Base-by-base conservation (phyloP, 352 stramenopile species). In the Globisporangium iwayamae region DNA sequence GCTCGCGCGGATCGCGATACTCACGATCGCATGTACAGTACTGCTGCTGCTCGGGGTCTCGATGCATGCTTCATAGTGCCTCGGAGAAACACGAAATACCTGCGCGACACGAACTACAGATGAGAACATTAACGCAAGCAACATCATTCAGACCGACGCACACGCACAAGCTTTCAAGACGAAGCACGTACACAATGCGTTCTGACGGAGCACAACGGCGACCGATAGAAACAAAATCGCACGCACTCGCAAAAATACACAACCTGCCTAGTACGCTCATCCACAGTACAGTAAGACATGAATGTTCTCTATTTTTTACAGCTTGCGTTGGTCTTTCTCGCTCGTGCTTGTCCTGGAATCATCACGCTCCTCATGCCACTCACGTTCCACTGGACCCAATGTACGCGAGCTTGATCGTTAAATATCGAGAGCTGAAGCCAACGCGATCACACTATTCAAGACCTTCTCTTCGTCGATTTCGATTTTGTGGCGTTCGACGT, bases 21-120 rank as follows among this genome's bases (percentile, higher is more conserved):
- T 72, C 9, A 85, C 76, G 25, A 30, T 85, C 20, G 28, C 62
- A 7, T 65, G 66, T 11, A 73, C 63, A 22, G 30, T 68, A 20
- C 65, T 72, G 64, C 72, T 85, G 22, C 72, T 85, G 30, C 51
- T 80, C 46, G 67, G 64, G 2, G 60, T 85, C 18, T 79, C 73
- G 38, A 63, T 56, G 18, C 69, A 79, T 38, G 65, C 71, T 0
- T 46, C 56, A 11, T 67, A 55, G 47, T 36, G 25, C 57, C 9
- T 16, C 14, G n/a, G 50, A 56, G 28, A 39, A 22, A 9, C 16
- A 56, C 25, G 16, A 55, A n/a, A 39, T 0, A 47, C 14, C 13
- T 14, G 13, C 20, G 14, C 22, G 11, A 55, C 16, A 16, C 14
- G 50, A 25, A 38, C 32, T 39, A 28, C 7, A 56, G 25, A 55